phyloP scores from a whole-genome alignment of 257 asterid genomes.

The Catharanthus roseus region DNA sequence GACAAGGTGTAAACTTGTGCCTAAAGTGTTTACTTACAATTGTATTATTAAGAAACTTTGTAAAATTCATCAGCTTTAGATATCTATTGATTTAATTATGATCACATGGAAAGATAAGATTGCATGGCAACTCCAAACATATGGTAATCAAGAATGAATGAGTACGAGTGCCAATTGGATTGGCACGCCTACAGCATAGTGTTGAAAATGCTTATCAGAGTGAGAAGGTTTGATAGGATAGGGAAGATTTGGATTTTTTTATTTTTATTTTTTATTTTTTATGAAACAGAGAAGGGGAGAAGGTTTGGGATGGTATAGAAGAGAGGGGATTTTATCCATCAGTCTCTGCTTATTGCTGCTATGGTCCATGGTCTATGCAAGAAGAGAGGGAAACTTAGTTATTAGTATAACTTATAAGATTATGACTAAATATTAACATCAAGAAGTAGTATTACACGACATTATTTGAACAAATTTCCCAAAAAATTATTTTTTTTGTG shows the following conservation, averaged over 20 bases:
- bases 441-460: no score
- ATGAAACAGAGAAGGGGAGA: no score
- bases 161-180: conserved; percentile 38
- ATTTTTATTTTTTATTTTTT: no score
- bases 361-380: conserved; percentile 84
- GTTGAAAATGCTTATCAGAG: conserved; percentile 74
- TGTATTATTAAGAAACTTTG: conserved; percentile 67
- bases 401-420: no score
- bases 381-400: conserved; percentile 63
- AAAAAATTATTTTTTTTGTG: no score
- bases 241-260: no score
- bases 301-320: conserved; percentile 73
- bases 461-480: no score
- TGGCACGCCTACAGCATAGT: conserved; percentile 71
- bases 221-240: conserved; percentile 76
- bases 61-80: conserved; percentile 41
- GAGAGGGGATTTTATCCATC: conserved; percentile 63
- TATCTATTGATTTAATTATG: no score
- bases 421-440: no score
- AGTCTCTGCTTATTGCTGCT: conserved; percentile 69
- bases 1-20: conserved; percentile 57
- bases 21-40: conserved; percentile 74
- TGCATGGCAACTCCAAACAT: no score
- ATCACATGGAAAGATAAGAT: no score
- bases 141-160: conserved; percentile 63